Evolutionary conservation across 441 rosid species (phyloP).

Genomic region (Adansonia gregorii): DNA sequence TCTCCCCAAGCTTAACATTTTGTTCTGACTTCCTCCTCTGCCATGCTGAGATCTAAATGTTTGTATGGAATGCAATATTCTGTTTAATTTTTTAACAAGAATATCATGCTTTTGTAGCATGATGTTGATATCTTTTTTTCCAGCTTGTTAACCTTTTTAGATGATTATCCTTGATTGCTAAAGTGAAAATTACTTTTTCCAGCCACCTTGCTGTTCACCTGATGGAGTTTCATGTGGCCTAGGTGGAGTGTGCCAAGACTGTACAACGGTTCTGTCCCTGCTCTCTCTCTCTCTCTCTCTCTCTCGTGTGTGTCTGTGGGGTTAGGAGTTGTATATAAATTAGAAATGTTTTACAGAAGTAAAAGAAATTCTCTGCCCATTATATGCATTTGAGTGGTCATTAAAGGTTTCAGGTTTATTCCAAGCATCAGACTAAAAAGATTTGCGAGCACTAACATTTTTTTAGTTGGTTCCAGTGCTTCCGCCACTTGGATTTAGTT

Average conservation of each 20-base stretch:
- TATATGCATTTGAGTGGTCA: conserved; percentile 8
- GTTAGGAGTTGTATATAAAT: conserved; percentile 11
- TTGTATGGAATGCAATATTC: not conserved
- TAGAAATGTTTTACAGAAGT: not conserved
- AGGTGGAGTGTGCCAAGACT: conserved; percentile 68
- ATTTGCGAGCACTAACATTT: conserved; percentile 34
- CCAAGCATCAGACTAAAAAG: not conserved
- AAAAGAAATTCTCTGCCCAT: not conserved
- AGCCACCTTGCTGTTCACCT: conserved; percentile 92
- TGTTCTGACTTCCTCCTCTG: not conserved
- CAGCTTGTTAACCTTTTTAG: conserved; percentile 13
- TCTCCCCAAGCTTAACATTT: conserved; percentile 10
- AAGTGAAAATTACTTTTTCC: conserved; percentile 32
- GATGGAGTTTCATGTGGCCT: conserved; percentile 66
- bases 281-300: conserved; percentile 25
- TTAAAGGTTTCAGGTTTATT: not conserved
- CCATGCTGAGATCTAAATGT: conserved; percentile 9
- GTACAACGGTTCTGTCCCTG: conserved; percentile 61
- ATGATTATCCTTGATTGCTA: conserved; percentile 26
- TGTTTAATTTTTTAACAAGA: conserved; percentile 24
- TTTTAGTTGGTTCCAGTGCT: conserved; percentile 57
- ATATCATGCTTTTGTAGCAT: conserved; percentile 22
- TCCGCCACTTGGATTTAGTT: conserved; percentile 64
- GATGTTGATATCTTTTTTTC: conserved; percentile 22
- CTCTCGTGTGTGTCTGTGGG: conserved; percentile 4